Conservation (phyloP, 73 alveolate species). For the Tetrahymena thermophila region DNA sequence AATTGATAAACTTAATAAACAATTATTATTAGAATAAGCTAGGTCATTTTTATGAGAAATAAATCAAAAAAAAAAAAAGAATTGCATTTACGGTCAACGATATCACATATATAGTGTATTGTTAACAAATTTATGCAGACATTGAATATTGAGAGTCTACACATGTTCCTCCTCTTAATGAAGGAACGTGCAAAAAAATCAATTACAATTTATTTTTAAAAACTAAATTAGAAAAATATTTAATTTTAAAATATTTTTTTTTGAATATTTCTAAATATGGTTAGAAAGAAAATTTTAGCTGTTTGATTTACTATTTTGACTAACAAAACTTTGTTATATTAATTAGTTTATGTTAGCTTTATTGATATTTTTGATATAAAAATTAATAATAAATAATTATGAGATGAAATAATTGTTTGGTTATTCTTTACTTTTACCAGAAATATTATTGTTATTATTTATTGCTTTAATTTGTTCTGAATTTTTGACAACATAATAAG, state of each 20-base stretch:
- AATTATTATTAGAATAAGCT: not conserved
- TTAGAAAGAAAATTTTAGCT: no score
- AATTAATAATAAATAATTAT: not conserved
- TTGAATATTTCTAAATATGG: no score
- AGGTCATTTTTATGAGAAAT: not conserved
- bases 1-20: not conserved
- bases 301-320: no score
- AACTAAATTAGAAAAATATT: no score
- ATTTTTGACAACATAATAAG: not conserved
- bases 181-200: not conserved
- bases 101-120: not conserved
- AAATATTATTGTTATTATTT: not conserved
- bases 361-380: not conserved
- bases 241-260: no score
- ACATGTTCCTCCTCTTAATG: not conserved
- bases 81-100: slow-evolving; percentile 1
- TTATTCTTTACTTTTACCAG: not conserved
- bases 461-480: not conserved
- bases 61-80: not conserved
- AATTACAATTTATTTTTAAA: not conserved
- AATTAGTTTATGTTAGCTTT: not conserved
- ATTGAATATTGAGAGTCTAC: not conserved
- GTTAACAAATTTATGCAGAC: not conserved
- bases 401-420: slow-evolving; percentile 1
- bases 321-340: no score